Evolutionary conservation across 1,284 basidiomycete genomes (phyloP).

Genomic region (Takashimella tepidaria): DNA sequence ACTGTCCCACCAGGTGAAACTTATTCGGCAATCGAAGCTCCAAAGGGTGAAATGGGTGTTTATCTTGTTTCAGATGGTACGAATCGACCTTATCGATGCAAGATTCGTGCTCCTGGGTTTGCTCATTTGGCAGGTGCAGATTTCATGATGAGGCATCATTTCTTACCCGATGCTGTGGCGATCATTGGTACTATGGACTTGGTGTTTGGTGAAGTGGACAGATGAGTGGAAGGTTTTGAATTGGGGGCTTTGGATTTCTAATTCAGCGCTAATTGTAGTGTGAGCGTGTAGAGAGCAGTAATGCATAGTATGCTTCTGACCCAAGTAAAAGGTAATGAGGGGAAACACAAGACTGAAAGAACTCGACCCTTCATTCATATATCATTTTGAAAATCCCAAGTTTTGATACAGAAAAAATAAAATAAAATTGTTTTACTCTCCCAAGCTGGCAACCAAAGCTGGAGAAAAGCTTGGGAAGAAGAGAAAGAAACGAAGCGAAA

Average conservation of each 20-base stretch:
- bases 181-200: conserved; percentile 87
- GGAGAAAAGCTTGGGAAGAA: no score
- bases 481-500: no score
- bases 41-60: conserved; percentile 97
- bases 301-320: conserved; percentile 3
- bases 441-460: no score
- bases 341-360: no score
- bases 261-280: no score
- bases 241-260: no score
- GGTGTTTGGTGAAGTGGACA: conserved; percentile 68
- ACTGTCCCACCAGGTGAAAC: conserved; percentile 97
- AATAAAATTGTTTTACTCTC: no score
- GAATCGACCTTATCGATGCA: conserved; percentile 89
- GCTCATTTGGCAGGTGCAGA: conserved; percentile 87
- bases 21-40: conserved; percentile 95
- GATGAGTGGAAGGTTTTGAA: conserved; percentile 31
- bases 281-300: conserved; percentile 1
- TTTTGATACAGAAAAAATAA: no score
- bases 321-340: not conserved
- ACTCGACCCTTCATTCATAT: no score
- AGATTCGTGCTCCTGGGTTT: conserved; percentile 89
- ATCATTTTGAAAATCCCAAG: no score
- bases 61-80: conserved; percentile 91
- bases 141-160: conserved; percentile 81
- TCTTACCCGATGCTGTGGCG: conserved; percentile 84